Conservation (phyloP, 2,329 filamentous ascomycete species). For the Dryadomyces sulphureus region DNA sequence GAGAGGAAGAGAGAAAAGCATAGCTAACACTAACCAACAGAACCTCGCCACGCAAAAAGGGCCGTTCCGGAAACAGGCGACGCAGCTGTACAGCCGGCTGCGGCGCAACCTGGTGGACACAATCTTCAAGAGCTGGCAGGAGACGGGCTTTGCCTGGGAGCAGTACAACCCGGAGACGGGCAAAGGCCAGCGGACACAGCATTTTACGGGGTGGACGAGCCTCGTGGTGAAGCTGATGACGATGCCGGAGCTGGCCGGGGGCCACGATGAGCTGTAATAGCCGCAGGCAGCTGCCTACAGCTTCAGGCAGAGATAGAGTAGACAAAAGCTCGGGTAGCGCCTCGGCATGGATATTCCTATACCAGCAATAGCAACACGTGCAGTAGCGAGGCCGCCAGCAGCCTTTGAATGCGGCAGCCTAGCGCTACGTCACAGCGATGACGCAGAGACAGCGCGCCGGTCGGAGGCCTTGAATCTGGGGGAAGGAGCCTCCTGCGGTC, state of each 20-base stretch:
- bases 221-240: conserved; percentile 94
- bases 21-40: conserved; percentile 23
- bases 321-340: no score
- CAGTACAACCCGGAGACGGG: conserved; percentile 94
- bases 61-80: conserved; percentile 53
- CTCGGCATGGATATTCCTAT: no score
- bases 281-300: not conserved
- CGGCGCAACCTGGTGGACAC: conserved; percentile 79
- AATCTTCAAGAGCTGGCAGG: conserved; percentile 73
- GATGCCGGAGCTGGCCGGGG: conserved; percentile 56
- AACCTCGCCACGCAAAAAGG: conserved; percentile 50
- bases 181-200: conserved; percentile 84
- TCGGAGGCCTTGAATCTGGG: not conserved
- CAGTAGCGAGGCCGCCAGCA: no score
- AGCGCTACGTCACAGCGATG: no score
- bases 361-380: no score
- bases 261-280: conserved; percentile 33
- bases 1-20: not conserved
- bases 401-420: no score
- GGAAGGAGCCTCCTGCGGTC: not conserved
- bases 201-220: conserved; percentile 99
- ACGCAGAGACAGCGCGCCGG: no score
- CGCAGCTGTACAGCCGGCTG: conserved; percentile 60
- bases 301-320: no score
- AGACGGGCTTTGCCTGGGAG: conserved; percentile 96